These are phyloP conservation scores for Kwoniella shandongensis DNA, from an alignment of 768 basidiomycete species.

Conservation along the genomic window DNA sequence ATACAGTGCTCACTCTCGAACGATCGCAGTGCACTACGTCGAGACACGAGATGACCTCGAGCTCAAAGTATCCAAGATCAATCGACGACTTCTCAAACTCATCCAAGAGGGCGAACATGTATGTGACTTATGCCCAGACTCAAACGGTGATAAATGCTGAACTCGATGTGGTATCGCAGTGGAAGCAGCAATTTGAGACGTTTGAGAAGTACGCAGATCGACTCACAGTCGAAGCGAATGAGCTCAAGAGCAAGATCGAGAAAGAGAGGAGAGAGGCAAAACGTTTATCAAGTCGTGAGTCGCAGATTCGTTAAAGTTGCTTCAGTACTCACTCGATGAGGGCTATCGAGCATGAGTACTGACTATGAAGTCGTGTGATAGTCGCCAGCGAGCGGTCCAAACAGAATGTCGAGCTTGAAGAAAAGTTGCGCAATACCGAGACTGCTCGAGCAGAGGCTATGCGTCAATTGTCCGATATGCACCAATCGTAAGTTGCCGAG, in stretches of 20 bases:
- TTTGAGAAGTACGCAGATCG: conserved; percentile 94
- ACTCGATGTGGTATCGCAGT: conserved; percentile 45
- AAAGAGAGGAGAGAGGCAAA: conserved; percentile 87
- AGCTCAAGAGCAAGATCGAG: conserved; percentile 81
- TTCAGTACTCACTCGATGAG: conserved; percentile 4
- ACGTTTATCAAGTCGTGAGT: conserved; percentile 65
- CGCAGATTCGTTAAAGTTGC: not conserved
- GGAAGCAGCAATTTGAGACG: conserved; percentile 90
- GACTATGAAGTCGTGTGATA: not conserved
- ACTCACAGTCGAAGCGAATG: conserved; percentile 69
- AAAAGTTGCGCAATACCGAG: conserved; percentile 74
- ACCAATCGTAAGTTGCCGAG: conserved; percentile 70
- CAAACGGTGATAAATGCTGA: not conserved
- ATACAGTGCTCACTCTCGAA: not conserved
- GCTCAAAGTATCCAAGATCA: conserved; percentile 61
- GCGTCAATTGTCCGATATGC: conserved; percentile 79
- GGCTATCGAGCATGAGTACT: not conserved
- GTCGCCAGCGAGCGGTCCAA: conserved; percentile 28
- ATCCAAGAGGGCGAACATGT: conserved; percentile 45
- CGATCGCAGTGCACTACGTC: conserved; percentile 70
- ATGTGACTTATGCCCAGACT: conserved; percentile 2
- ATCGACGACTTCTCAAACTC: conserved; percentile 36
- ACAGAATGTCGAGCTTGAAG: conserved; percentile 28
- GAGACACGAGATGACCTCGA: conserved; percentile 91
- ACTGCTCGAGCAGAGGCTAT: conserved; percentile 74